Evolutionary conservation across 108 stramenopile species (phyloP), one percentile per base, ranked within the genome.

Genomic region (Fistulifera solaris): DNA sequence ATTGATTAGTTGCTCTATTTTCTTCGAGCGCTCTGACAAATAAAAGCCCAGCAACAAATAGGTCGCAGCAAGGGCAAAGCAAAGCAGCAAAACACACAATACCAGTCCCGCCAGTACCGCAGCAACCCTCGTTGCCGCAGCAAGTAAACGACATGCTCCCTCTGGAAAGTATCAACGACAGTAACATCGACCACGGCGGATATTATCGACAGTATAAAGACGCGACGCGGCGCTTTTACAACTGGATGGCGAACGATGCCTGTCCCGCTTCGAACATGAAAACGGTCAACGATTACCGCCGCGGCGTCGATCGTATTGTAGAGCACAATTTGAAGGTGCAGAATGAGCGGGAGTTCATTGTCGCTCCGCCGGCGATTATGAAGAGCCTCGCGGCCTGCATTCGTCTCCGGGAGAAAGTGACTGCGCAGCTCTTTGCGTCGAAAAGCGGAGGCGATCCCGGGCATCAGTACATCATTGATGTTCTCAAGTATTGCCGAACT

Each of bases 221-320:
- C 4, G 55, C 55, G 15, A 56, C 55, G n/a, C 28, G 4, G 15
- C 42, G 55, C 3, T 56, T 56, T 40, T 40, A 35, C n/a, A 3
- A 6, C 15, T 56, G 55, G 55, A 56, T 56, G 55, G 19, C 16
- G 55, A 38, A 16, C 7, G 31, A 35, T 6, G 31, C 31, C 31
- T 35, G 31, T 8, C 31, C 31, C 8, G 6, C 3, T 8, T 16
- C 4, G 27, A 27, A n/a, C 2, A 40, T 56, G 35, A 18, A 2
- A 45, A n/a, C 55, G 2, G 55, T 56, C n/a, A 56, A 56, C 19
- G 55, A 56, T 45, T 18, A 41, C 4, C 55, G 55, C n/a, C 40
- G 41, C 4, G 55, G 55, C 41, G 55, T 24, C 6, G 55, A 40
- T 45, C 15, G 13, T 6, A 41, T 56, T 19, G 16, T 56, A 24